A percentile compares a stretch with the other conserved stretches of the same genome.
These are phyloP conservation scores for Phytophthora multivora DNA, from an alignment of 352 stramenopile species.

Conservation along the genomic window DNA sequence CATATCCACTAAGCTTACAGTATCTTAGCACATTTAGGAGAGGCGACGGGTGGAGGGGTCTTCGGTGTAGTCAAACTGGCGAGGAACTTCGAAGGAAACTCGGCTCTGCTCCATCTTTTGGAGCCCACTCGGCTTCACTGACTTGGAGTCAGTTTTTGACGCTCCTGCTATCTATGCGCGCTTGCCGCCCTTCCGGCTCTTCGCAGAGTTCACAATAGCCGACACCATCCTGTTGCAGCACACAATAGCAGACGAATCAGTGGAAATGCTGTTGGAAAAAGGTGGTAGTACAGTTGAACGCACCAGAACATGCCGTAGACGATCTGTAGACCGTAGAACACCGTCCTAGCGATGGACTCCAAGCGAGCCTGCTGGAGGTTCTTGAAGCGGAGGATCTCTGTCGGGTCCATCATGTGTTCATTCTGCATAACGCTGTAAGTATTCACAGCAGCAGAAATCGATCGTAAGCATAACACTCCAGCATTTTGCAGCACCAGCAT, in stretches of 20 bases:
- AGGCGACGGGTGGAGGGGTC: not conserved
- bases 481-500: not conserved
- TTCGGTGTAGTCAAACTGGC: constrained; percentile 1
- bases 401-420: constrained; percentile 85
- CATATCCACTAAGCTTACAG: constrained; percentile 1
- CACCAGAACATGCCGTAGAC: constrained; percentile 92
- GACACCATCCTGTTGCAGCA: constrained; percentile 75
- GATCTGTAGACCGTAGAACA: constrained; percentile 89
- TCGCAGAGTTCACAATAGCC: constrained; percentile 76
- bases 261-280: not conserved
- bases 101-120: not conserved
- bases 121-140: not conserved
- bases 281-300: constrained; percentile 10
- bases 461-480: too few relatives aligned
- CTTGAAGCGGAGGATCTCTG: constrained; percentile 88
- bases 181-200: constrained; percentile 49
- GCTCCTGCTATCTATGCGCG: constrained; percentile 31
- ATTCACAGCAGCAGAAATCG: not conserved
- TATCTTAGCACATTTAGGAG: not conserved
- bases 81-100: not conserved
- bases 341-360: constrained; percentile 83
- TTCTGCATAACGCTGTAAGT: constrained; percentile 67
- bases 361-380: constrained; percentile 78
- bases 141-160: constrained; percentile 1
- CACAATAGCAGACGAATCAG: constrained; percentile 1